Evolutionary conservation across 257 asterid species (phyloP).

Genomic region (Thymus mandschuricus): DNA sequence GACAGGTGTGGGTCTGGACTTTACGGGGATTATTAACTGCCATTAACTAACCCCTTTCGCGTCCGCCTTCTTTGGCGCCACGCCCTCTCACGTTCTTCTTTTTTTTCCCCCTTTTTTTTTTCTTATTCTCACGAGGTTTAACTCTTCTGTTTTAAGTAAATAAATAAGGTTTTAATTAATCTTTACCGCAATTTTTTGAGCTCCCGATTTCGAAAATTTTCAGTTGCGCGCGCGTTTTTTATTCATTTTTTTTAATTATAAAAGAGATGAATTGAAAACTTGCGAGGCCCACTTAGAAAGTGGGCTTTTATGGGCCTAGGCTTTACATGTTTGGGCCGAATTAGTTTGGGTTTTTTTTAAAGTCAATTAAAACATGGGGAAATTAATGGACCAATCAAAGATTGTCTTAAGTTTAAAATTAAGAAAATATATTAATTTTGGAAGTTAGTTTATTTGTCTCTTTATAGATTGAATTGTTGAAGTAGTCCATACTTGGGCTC

Average conservation of each 20-base stretch:
- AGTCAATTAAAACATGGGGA: too few species aligned
- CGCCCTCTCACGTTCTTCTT: not conserved
- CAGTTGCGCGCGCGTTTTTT: not conserved
- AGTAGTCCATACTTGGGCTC: not conserved
- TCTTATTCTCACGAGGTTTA: too few species aligned
- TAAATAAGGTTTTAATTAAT: not conserved
- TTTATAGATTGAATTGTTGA: not conserved
- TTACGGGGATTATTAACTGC: slow-evolving; percentile 31
- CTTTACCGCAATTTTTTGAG: not conserved
- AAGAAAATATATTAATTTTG: too few species aligned
- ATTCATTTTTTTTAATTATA: too few species aligned
- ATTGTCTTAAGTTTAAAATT: too few species aligned
- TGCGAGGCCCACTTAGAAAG: too few species aligned
- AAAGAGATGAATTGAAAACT: too few species aligned
- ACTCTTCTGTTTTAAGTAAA: too few species aligned
- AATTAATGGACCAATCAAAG: too few species aligned
- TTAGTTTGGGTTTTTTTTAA: too few species aligned
- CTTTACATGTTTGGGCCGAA: too few species aligned
- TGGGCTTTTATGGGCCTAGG: too few species aligned
- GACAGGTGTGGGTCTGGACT: slow-evolving; percentile 55
- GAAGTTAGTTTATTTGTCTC: not conserved
- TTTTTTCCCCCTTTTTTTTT: not conserved
- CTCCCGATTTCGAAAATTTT: not conserved
- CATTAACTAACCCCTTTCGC: slow-evolving; percentile 33
- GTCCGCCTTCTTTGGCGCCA: slow-evolving; percentile 48